Evolutionary conservation across 192 early-diverging fungal genomes (phyloP).

Genomic region (Coemansia sp.): DNA sequence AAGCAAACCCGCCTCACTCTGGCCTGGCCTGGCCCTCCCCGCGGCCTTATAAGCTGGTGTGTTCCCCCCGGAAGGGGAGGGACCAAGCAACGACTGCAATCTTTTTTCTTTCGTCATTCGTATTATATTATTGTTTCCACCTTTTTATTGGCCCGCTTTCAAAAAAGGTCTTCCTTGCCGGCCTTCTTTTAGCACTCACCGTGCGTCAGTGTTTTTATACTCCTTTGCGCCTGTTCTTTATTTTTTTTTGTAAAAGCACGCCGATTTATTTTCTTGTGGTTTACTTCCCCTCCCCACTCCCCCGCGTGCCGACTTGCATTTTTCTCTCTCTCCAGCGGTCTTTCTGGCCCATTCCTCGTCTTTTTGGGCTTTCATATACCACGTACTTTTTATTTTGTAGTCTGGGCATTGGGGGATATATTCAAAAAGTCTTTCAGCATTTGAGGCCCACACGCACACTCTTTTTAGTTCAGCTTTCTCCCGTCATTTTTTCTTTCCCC

Average conservation of each 20-base stretch:
- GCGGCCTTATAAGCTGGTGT: background rate
- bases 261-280: background rate
- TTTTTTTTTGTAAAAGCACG: background rate
- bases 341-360: background rate
- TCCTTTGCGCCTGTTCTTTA: background rate
- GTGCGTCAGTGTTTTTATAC: no score
- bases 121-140: no score
- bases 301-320: background rate
- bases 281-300: background rate
- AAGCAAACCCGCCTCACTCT: background rate
- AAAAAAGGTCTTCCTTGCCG: no score
- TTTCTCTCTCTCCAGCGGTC: background rate
- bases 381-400: background rate
- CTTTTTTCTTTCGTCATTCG: no score
- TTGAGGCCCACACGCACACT: no score
- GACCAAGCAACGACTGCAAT: no score
- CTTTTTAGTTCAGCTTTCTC: background rate
- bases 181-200: no score
- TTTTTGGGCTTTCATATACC: background rate
- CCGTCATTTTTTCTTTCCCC: background rate
- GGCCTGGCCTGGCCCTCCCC: no score
- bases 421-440: background rate
- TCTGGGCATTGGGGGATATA: no score
- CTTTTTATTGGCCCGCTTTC: no score
- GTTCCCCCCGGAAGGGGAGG: background rate